A percentile compares a stretch with the other conserved stretches of the same genome.
These are phyloP conservation scores for Apophysomyces ossiformis DNA, from an alignment of 371 early-diverging fungal species.

Conservation along the genomic window DNA sequence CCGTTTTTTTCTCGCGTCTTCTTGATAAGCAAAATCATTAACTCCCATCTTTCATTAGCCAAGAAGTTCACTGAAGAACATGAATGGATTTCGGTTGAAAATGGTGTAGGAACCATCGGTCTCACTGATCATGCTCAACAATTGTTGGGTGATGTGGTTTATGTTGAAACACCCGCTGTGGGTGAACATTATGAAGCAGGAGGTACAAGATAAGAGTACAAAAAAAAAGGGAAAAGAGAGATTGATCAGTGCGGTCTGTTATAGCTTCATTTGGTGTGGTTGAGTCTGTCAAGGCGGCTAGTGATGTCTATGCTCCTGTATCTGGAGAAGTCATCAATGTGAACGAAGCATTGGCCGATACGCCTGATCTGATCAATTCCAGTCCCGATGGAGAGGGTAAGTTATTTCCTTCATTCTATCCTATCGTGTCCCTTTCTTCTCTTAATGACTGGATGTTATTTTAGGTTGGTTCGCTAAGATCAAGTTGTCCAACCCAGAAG, in stretches of 20 bases:
- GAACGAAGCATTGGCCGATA: conserved; percentile 67
- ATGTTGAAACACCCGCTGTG: conserved; percentile 78
- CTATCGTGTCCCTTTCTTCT: too few species aligned
- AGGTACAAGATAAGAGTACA: conserved; percentile 45
- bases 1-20: background rate
- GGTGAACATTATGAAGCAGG: conserved; percentile 62
- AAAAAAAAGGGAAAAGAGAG: background rate
- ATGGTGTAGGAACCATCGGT: conserved; percentile 87
- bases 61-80: conserved; percentile 87
- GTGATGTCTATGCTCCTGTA: conserved; percentile 91
- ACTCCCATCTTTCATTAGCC: conserved; percentile 33
- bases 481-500: conserved; percentile 67
- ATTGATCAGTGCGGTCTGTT: background rate
- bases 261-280: conserved; percentile 83
- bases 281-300: conserved; percentile 96
- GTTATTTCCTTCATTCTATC: background rate
- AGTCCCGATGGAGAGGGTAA: conserved; percentile 80
- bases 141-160: conserved; percentile 93
- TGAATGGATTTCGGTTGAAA: conserved; percentile 87
- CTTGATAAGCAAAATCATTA: background rate
- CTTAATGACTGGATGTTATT: too few species aligned
- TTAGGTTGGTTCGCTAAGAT: conserved; percentile 95
- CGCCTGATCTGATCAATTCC: conserved; percentile 81
- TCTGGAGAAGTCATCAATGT: conserved; percentile 82
- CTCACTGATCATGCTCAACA: conserved; percentile 92